Conservation (phyloP, 352 stramenopile species). For the Phytophthora litchii region DNA sequence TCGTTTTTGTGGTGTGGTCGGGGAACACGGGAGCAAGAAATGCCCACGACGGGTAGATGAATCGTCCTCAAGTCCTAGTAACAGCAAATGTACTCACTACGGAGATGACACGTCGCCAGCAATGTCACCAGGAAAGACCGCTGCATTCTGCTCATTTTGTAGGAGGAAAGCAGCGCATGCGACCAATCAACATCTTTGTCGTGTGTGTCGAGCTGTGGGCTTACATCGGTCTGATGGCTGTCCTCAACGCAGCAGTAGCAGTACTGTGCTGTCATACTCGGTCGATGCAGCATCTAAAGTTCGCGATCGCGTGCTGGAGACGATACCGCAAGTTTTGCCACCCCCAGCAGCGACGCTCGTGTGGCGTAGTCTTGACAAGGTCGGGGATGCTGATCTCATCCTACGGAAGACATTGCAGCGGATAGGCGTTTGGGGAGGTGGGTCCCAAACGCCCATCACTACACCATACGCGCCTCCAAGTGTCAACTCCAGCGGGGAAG, state of each 20-base stretch:
- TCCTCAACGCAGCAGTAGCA: constrained; percentile 38
- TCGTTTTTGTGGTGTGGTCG: constrained; percentile 61
- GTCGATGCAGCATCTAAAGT: constrained; percentile 73
- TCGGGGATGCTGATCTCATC: constrained; percentile 77
- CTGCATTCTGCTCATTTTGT: constrained; percentile 65
- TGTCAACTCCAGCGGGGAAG: constrained; percentile 5
- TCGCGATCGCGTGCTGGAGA: constrained; percentile 61
- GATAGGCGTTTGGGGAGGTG: constrained; percentile 81
- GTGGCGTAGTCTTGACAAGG: constrained; percentile 71
- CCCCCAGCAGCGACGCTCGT: constrained; percentile 54
- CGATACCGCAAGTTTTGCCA: constrained; percentile 57
- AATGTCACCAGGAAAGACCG: constrained; percentile 16
- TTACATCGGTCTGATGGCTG: constrained; percentile 68
- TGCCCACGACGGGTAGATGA: constrained; percentile 40
- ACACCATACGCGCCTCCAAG: constrained; percentile 62
- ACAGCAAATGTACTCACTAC: constrained; percentile 21
- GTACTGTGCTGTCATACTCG: constrained; percentile 66
- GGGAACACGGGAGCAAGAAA: constrained; percentile 69
- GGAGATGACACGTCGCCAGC: constrained; percentile 28
- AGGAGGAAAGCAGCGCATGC: constrained; percentile 56
- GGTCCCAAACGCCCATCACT: constrained; percentile 82
- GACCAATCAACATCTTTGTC: constrained; percentile 66
- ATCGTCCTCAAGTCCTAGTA: constrained; percentile 9
- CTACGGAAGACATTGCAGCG: constrained; percentile 68
- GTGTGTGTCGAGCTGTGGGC: constrained; percentile 57